Conservation (phyloP, 768 basidiomycete species). For the Strobilomyces dryophilus region DNA sequence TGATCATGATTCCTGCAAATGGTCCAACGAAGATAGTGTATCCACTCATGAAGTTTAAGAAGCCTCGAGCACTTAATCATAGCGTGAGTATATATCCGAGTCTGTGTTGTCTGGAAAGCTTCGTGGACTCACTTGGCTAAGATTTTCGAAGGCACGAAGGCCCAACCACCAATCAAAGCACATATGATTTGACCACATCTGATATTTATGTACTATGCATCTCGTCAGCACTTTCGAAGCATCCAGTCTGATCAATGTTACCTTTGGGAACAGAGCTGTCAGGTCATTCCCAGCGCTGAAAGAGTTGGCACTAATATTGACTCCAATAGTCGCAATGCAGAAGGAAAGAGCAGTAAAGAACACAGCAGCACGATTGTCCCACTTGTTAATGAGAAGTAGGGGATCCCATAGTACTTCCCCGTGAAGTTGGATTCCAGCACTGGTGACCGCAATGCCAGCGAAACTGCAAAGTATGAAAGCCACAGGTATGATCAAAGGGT, state of each 20-base stretch:
- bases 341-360: slow-evolving; percentile 81
- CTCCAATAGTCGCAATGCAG: slow-evolving; percentile 63
- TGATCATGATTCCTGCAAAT: slow-evolving; percentile 72
- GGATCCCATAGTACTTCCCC: slow-evolving; percentile 74
- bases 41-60: slow-evolving; percentile 76
- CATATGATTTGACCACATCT: slow-evolving; percentile 28
- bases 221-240: slow-evolving; percentile 1
- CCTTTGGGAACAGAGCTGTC: slow-evolving; percentile 64
- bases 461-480: slow-evolving; percentile 77
- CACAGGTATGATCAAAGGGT: slow-evolving; percentile 70
- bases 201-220: slow-evolving; percentile 26
- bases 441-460: slow-evolving; percentile 76
- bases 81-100: background rate
- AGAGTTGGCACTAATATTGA: slow-evolving; percentile 77
- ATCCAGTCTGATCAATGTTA: background rate
- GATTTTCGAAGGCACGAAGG: slow-evolving; percentile 81
- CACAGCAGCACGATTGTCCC: slow-evolving; percentile 82
- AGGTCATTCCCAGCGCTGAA: slow-evolving; percentile 80
- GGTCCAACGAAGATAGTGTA: slow-evolving; percentile 87
- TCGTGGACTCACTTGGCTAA: slow-evolving; percentile 38
- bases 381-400: slow-evolving; percentile 65
- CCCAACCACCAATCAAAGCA: slow-evolving; percentile 60
- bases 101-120: background rate
- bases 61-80: slow-evolving; percentile 49
- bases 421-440: slow-evolving; percentile 69